These are phyloP conservation scores for Zancudomyces culisetae DNA, from an alignment of 371 early-diverging fungal genomes.

Conservation along the genomic window DNA sequence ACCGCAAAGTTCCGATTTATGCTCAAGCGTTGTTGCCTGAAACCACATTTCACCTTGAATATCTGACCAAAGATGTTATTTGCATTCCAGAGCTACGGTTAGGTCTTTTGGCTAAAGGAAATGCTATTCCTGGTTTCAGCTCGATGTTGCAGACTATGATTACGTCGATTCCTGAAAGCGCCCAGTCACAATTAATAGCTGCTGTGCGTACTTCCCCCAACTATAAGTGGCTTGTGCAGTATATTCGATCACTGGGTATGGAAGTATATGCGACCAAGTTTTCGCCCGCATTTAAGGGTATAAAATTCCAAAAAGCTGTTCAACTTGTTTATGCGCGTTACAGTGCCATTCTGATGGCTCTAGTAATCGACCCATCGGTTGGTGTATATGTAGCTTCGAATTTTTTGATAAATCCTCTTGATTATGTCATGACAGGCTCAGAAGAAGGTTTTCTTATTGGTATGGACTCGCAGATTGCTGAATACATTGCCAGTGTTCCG, in stretches of 20 bases:
- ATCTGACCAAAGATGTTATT: slow-evolving; percentile 36
- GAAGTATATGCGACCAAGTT: slow-evolving; percentile 40
- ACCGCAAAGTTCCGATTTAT: slow-evolving; percentile 23
- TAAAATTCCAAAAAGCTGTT: slow-evolving; percentile 28
- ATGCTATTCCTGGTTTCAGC: slow-evolving; percentile 41
- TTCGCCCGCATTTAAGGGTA: slow-evolving; percentile 24
- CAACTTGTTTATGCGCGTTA: slow-evolving; percentile 29
- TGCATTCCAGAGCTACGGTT: slow-evolving; percentile 51
- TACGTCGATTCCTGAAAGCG: slow-evolving; percentile 33
- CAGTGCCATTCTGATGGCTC: slow-evolving; percentile 34
- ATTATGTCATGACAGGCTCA: slow-evolving; percentile 30
- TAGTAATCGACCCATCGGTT: slow-evolving; percentile 11
- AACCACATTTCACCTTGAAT: slow-evolving; percentile 41
- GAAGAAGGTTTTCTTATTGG: slow-evolving; percentile 40
- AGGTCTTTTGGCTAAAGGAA: slow-evolving; percentile 42
- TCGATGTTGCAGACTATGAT: slow-evolving; percentile 36
- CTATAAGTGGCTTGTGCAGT: slow-evolving; percentile 32
- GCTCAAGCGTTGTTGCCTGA: slow-evolving; percentile 42
- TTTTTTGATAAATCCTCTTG: slow-evolving; percentile 32
- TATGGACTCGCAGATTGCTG: slow-evolving; percentile 14
- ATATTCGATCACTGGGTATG: slow-evolving; percentile 31
- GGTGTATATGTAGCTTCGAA: background rate
- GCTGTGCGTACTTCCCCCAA: slow-evolving; percentile 8
- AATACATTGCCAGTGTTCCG: slow-evolving; percentile 4
- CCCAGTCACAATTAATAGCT: slow-evolving; percentile 21